phyloP scores from a whole-genome alignment of 106 monocot genomes.

The Platanthera guangdongensis region DNA sequence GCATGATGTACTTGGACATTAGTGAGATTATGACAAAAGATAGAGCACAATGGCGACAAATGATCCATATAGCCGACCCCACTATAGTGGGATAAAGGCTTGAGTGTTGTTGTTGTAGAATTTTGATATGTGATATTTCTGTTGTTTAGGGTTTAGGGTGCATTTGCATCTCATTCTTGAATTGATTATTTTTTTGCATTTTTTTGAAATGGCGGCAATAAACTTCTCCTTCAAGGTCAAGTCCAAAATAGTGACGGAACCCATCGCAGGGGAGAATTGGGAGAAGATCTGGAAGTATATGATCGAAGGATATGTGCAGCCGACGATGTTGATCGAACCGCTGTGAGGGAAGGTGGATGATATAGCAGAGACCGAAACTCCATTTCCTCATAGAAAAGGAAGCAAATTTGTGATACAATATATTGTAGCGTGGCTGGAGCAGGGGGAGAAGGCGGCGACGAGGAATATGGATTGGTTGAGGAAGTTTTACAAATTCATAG shows the following conservation, averaged over 20 bases:
- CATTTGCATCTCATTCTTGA: no score
- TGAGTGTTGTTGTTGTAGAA: no score
- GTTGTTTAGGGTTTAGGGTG: no score
- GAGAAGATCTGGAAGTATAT: slow-evolving; percentile 15
- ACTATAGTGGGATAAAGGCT: no score
- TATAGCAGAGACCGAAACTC: slow-evolving; percentile 16
- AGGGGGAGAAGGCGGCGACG: not conserved
- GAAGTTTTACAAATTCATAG: slow-evolving; percentile 10
- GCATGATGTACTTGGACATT: no score
- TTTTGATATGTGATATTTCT: no score
- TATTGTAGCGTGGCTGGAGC: slow-evolving; percentile 5
- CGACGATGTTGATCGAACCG: slow-evolving; percentile 20
- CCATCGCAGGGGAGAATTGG: slow-evolving; percentile 3
- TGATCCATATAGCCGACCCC: no score
- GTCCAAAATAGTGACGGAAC: slow-evolving; percentile 19
- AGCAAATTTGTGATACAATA: slow-evolving; percentile 18
- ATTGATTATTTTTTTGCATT: no score
- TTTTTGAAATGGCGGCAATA: no score
- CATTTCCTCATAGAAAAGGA: slow-evolving; percentile 30
- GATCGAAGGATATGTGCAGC: slow-evolving; percentile 6
- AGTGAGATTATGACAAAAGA: no score
- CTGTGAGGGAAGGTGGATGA: slow-evolving; percentile 19
- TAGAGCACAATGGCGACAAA: no score
- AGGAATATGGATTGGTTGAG: slow-evolving; percentile 11
- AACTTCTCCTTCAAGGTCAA: slow-evolving; percentile 25